Conservation (phyloP, 495 filamentous ascomycete genomes). For the Recurvomyces mirabilis region DNA sequence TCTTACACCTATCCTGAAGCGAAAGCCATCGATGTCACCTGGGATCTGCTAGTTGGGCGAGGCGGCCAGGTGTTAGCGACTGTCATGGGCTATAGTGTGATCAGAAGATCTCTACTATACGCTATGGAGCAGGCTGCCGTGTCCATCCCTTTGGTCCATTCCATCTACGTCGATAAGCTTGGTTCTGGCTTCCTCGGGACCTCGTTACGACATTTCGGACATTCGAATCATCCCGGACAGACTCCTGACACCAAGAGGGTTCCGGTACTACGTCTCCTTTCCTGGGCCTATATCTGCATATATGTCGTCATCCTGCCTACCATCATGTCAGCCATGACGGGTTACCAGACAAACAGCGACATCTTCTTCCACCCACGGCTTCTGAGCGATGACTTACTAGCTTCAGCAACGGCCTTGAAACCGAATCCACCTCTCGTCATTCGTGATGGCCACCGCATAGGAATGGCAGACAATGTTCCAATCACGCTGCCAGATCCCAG, state of each 20-base stretch:
- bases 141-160: background rate
- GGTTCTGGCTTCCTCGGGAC: background rate
- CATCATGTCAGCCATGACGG: background rate
- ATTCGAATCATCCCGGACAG: no score
- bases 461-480: background rate
- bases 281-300: background rate
- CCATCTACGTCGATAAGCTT: background rate
- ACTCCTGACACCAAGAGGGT: background rate
- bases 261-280: background rate
- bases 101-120: conserved; percentile 3
- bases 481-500: background rate
- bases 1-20: conserved; percentile 4
- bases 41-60: conserved; percentile 1
- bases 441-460: background rate
- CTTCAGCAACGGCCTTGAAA: background rate
- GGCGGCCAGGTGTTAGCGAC: conserved; percentile 1
- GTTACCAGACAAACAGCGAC: background rate
- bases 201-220: background rate
- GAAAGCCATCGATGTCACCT: conserved; percentile 1
- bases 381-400: background rate
- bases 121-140: background rate
- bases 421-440: background rate
- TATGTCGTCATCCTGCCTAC: conserved; percentile 1
- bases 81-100: background rate
- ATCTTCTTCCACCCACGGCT: background rate